Conservation (phyloP, 495 filamentous ascomycete species). For the Aspergillus diversus region DNA sequence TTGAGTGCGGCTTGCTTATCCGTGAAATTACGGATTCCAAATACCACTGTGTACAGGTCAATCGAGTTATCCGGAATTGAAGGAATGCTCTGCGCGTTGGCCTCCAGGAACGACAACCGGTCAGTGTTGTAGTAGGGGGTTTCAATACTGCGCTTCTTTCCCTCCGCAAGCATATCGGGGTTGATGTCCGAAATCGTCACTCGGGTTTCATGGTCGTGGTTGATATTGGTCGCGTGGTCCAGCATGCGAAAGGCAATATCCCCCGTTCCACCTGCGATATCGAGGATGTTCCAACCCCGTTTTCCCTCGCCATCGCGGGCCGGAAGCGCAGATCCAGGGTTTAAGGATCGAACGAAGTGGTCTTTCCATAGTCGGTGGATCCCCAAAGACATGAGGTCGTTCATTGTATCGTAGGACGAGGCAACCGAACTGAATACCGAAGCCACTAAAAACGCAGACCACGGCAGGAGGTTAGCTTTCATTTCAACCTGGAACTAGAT, state of each 20-base stretch:
- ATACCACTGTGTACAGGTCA: slow-evolving; percentile 96
- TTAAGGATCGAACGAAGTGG: slow-evolving; percentile 89
- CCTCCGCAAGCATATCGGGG: slow-evolving; percentile 87
- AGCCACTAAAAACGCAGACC: slow-evolving; percentile 57
- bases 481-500: neutral
- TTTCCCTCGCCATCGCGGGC: slow-evolving; percentile 41
- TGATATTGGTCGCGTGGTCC: slow-evolving; percentile 81
- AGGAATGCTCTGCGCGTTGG: slow-evolving; percentile 82
- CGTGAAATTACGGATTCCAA: slow-evolving; percentile 96
- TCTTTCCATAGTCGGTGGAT: slow-evolving; percentile 99
- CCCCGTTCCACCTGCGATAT: slow-evolving; percentile 95
- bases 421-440: slow-evolving; percentile 96
- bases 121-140: slow-evolving; percentile 60
- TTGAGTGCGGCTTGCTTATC: slow-evolving; percentile 76
- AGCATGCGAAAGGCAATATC: slow-evolving; percentile 98
- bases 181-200: slow-evolving; percentile 97
- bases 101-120: slow-evolving; percentile 78
- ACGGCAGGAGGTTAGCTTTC: slow-evolving; percentile 28
- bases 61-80: slow-evolving; percentile 65
- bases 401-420: slow-evolving; percentile 91
- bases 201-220: slow-evolving; percentile 73
- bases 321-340: slow-evolving; percentile 76
- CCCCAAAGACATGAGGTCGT: slow-evolving; percentile 97
- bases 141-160: slow-evolving; percentile 68
- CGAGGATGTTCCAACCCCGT: slow-evolving; percentile 79